Evolutionary conservation across 371 early-diverging fungal species (phyloP).

Genomic region (Syncephalastrum sp.): DNA sequence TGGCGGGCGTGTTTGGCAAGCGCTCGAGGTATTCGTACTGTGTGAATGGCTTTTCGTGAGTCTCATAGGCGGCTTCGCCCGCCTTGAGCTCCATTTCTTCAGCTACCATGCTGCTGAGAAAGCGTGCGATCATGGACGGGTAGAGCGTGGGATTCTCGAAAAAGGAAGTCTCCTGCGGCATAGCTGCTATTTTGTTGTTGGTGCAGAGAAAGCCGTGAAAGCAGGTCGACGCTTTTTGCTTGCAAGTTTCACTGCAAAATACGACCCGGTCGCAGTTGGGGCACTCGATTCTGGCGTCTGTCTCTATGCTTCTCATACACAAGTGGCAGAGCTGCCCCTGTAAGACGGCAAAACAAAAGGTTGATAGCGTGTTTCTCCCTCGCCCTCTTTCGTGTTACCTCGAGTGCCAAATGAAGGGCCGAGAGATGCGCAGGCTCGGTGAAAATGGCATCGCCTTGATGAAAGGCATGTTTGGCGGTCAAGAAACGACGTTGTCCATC

Average conservation of each 20-base stretch:
- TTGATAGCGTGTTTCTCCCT: background rate
- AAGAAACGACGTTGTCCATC: no score
- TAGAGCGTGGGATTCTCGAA: slow-evolving; percentile 41
- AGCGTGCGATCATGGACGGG: slow-evolving; percentile 76
- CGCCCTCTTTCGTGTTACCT: background rate
- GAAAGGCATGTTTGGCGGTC: no score
- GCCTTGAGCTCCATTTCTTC: slow-evolving; percentile 53
- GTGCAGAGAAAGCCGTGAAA: slow-evolving; percentile 72
- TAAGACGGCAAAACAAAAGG: no score
- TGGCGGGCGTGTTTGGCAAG: slow-evolving; percentile 59
- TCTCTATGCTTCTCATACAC: slow-evolving; percentile 60
- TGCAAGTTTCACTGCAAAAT: slow-evolving; percentile 71
- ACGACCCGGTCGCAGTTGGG: slow-evolving; percentile 54
- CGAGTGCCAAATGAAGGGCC: background rate
- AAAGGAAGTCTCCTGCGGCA: slow-evolving; percentile 33
- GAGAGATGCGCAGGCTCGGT: background rate
- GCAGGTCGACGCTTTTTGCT: slow-evolving; percentile 48
- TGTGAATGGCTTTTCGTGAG: slow-evolving; percentile 56
- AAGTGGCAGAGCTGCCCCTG: slow-evolving; percentile 61
- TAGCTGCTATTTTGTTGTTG: slow-evolving; percentile 32
- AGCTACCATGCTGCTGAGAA: slow-evolving; percentile 72
- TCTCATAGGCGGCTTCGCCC: slow-evolving; percentile 42
- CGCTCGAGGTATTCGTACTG: slow-evolving; percentile 83
- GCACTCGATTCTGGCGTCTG: slow-evolving; percentile 37
- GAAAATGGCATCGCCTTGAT: background rate